Evolutionary conservation across 2,329 filamentous ascomycete genomes (phyloP).

Genomic region (Aspergillus persii): DNA sequence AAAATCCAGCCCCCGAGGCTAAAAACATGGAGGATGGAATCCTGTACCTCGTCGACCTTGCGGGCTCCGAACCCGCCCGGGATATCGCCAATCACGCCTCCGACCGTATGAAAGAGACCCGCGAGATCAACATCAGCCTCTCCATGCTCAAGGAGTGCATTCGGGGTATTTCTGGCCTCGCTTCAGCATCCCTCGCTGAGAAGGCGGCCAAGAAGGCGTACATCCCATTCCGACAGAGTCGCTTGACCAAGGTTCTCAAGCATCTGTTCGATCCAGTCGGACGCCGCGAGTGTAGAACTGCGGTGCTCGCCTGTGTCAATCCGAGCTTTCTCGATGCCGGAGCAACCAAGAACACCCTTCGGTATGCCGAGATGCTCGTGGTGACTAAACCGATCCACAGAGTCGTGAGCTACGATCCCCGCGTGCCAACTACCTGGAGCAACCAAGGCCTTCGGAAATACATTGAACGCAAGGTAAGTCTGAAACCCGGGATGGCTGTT

Average conservation of each 20-base stretch:
- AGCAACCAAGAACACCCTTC: background rate
- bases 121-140: background rate
- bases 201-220: background rate
- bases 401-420: background rate
- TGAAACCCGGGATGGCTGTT: no score
- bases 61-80: background rate
- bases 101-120: background rate
- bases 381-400: background rate
- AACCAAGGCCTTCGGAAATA: background rate
- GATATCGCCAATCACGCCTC: background rate
- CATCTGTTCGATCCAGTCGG: background rate
- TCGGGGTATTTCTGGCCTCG: background rate
- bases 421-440: background rate
- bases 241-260: background rate
- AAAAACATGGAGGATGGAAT: background rate
- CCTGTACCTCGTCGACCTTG: background rate
- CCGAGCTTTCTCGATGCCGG: background rate
- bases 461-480: background rate
- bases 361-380: background rate
- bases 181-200: background rate
- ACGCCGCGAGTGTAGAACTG: background rate
- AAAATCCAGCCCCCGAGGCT: background rate
- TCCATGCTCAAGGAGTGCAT: background rate
- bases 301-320: background rate
- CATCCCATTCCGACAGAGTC: background rate